These are phyloP conservation scores for Arthrobotrys pseudoclavata DNA, from an alignment of 2,329 filamentous ascomycete genomes.

Conservation along the genomic window DNA sequence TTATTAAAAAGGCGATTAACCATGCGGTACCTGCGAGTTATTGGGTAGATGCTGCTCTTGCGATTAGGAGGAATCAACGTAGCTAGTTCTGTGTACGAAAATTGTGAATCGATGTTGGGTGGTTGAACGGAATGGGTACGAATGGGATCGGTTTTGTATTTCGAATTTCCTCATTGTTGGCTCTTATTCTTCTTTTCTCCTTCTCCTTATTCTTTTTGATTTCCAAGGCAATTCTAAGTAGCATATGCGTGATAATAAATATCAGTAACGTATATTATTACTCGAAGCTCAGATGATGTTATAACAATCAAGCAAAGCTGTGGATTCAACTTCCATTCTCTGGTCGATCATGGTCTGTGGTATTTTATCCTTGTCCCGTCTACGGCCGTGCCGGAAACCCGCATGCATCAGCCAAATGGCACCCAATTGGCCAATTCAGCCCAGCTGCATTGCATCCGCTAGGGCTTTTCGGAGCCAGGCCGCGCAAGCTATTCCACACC, in stretches of 20 bases:
- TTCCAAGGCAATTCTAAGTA: no score
- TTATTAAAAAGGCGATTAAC: conserved; percentile 10
- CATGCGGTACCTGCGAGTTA: conserved; percentile 15
- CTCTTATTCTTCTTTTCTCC: no score
- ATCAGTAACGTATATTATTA: no score
- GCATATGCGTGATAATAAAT: no score
- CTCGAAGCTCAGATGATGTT: no score
- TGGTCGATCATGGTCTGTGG: background rate
- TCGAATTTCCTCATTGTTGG: no score
- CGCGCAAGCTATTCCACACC: conserved; percentile 12
- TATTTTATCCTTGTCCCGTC: conserved; percentile 27
- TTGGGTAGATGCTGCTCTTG: conserved; percentile 6
- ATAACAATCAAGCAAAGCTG: no score
- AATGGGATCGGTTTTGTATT: no score
- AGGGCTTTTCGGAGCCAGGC: background rate
- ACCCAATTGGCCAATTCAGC: background rate
- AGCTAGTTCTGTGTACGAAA: background rate
- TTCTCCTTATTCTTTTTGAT: no score
- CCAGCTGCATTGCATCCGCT: background rate
- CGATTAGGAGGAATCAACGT: background rate
- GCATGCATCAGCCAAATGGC: background rate
- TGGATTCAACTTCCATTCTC: no score
- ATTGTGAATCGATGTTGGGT: background rate
- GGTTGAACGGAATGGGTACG: no score
- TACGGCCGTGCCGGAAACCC: background rate